Evolutionary conservation across 306 rosid genomes (phyloP).

Genomic region (Acmispon strigosus): DNA sequence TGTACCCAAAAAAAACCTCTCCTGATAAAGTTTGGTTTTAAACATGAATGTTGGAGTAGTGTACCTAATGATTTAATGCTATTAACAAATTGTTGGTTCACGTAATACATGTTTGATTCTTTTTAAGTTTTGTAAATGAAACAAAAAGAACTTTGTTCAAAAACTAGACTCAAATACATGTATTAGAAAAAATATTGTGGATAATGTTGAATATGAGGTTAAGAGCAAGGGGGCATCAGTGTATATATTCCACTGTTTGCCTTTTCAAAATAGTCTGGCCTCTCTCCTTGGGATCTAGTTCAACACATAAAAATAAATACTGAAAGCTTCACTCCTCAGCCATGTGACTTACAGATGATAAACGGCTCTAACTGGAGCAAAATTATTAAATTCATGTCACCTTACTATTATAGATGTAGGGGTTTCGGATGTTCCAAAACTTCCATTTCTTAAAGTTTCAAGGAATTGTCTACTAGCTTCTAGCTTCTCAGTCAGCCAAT

Average conservation of each 20-base stretch:
- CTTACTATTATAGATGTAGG: neutral
- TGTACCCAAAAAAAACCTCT: no score
- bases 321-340: slow-evolving; percentile 7
- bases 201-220: no score
- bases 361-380: slow-evolving; percentile 3
- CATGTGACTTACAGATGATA: slow-evolving; percentile 26
- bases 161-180: no score
- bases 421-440: slow-evolving; percentile 25
- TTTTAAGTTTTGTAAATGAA: no score
- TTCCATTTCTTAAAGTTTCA: slow-evolving; percentile 20
- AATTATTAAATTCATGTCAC: slow-evolving; percentile 10
- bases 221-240: neutral
- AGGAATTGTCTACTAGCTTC: slow-evolving; percentile 28
- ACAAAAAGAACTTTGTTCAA: no score
- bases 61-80: no score
- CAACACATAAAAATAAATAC: slow-evolving; percentile 1
- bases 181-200: no score
- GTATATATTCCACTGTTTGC: slow-evolving; percentile 4
- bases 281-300: slow-evolving; percentile 27
- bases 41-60: neutral
- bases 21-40: neutral
- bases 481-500: neutral
- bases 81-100: no score
- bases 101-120: no score
- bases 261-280: slow-evolving; percentile 13